phyloP scores from a whole-genome alignment of 495 filamentous ascomycete species.

The Mycothermus thermophilus region DNA sequence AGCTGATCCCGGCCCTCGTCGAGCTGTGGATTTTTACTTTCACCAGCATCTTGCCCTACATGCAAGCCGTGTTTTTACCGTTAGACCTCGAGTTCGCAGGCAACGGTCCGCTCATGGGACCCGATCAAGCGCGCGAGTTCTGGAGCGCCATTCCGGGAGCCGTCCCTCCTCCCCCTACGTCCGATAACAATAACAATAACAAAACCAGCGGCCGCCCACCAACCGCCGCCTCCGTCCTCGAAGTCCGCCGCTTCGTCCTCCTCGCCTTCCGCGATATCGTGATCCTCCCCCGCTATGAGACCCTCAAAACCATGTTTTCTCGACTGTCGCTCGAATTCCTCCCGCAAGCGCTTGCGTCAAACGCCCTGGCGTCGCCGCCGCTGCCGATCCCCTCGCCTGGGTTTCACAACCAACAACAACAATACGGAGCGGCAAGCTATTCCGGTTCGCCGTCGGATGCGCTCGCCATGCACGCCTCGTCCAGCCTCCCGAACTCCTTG shows the following conservation, averaged over 20 bases:
- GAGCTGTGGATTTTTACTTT: constrained; percentile 91
- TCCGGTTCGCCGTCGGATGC: constrained; percentile 21
- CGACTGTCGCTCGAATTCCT: constrained; percentile 71
- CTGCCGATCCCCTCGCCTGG: constrained; percentile 26
- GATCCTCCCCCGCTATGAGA: constrained; percentile 72
- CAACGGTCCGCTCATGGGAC: constrained; percentile 57
- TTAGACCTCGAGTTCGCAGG: constrained; percentile 91
- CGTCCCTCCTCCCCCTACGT: background rate
- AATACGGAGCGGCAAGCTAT: constrained; percentile 1
- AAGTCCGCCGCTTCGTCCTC: constrained; percentile 78
- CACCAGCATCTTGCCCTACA: constrained; percentile 76
- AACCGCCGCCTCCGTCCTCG: constrained; percentile 39
- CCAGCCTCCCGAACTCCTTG: constrained; percentile 18
- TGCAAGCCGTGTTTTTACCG: constrained; percentile 91
- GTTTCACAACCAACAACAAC: constrained; percentile 8
- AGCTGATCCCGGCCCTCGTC: constrained; percentile 70
- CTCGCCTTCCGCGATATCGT: constrained; percentile 82
- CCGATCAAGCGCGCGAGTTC: constrained; percentile 70
- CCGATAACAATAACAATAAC: constrained; percentile 2
- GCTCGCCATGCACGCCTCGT: constrained; percentile 21
- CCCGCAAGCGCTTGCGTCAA: constrained; percentile 45
- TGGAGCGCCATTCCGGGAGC: constrained; percentile 57
- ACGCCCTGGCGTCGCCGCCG: constrained; percentile 28
- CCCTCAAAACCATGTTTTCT: constrained; percentile 79
- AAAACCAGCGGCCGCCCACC: background rate